Evolutionary conservation across 192 early-diverging fungal species (phyloP).

Genomic region (Neocallimastix lanati): DNA sequence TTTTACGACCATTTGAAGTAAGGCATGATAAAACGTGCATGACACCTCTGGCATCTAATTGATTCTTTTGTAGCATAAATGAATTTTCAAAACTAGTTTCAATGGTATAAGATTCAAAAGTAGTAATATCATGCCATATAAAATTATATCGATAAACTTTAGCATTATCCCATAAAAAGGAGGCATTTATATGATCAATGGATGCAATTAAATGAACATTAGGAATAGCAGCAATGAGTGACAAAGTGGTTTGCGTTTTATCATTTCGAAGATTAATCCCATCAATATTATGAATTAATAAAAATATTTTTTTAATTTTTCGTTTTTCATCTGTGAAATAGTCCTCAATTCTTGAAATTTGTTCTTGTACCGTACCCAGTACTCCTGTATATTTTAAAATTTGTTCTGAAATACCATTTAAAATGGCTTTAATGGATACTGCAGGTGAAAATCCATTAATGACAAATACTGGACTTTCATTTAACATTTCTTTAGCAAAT

Average conservation of each 20-base stretch:
- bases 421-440: constrained; percentile 46
- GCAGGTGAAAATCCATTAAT: constrained; percentile 77
- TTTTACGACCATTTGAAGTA: constrained; percentile 62
- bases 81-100: constrained; percentile 77
- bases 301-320: constrained; percentile 27
- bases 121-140: constrained; percentile 83
- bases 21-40: constrained; percentile 64
- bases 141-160: constrained; percentile 51
- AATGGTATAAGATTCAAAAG: constrained; percentile 55
- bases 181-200: constrained; percentile 79
- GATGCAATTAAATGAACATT: constrained; percentile 63
- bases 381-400: constrained; percentile 15
- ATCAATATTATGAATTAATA: constrained; percentile 83
- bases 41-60: constrained; percentile 47
- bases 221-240: constrained; percentile 41
- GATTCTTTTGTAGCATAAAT: constrained; percentile 21
- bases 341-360: constrained; percentile 37
- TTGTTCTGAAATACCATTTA: constrained; percentile 32
- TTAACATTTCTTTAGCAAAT: constrained; percentile 39
- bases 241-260: constrained; percentile 42
- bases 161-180: constrained; percentile 71
- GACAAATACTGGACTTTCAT: constrained; percentile 44
- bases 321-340: constrained; percentile 39
- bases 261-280: constrained; percentile 52
- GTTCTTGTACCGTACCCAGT: constrained; percentile 36